Base-by-base conservation (phyloP, 1,139 yeast species). In the Hanseniaspora uvarum region DNA sequence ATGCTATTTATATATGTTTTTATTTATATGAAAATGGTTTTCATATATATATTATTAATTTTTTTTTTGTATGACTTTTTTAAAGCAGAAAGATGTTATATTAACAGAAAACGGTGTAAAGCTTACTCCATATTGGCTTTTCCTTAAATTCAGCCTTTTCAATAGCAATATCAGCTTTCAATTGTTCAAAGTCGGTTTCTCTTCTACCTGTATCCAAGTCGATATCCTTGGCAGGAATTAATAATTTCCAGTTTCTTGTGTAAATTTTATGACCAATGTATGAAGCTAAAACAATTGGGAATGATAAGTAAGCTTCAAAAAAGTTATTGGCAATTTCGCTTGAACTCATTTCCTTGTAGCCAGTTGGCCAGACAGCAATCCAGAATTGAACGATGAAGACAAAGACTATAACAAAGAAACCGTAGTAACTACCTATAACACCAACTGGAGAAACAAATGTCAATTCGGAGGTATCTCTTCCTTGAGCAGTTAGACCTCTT, bases 261-360 rank as follows among this genome's bases (percentile, higher is more conserved):
- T 58, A 63, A 7, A 62, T 26, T 52, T 63, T 65, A 55, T 65
- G 68, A 10, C 80, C 68, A 24, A 70, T 55, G 62, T 76, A 80
- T 43, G 79, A 67, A 12, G 66, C 69, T 0, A 76, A 28, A 49
- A 80, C 73, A 40, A 79, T 71, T 28, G 84, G 85, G 54, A 80
- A 63, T 1, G 83, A 79, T 58, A 80, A 71, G 65, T 80, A 80
- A 7, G 83, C 79, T 23, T 84, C 83, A 54, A 80, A 67, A 61
- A 80, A 80, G 63, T 77, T 79, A 5, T 71, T 61, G 3, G 64
- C 71, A 45, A 70, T 67, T 62, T 72, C 46, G 16, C 7, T n/a
- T 12, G 46, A 2, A 5, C 26, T 24, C 52, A 48, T 48, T 48
- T 48, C 74, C 49, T 73, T 53, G 58, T 49, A 48, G 16, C 59